These are phyloP conservation scores for Leptomonas pyrrhocoris DNA, from an alignment of 208 protist genomes.

Conservation along the genomic window DNA sequence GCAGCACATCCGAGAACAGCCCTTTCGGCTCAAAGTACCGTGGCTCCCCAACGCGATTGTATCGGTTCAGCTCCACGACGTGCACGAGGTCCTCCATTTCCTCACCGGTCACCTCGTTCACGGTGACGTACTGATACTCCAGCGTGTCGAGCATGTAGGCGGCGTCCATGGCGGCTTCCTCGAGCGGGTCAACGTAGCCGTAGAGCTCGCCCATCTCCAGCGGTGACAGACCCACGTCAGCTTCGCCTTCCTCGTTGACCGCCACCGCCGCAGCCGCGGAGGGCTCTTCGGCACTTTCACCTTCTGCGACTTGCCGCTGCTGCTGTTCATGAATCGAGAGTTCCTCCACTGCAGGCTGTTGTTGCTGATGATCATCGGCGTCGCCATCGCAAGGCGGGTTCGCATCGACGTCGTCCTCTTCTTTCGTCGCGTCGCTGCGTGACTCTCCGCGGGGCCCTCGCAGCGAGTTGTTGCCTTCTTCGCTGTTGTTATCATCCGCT, in stretches of 20 bases:
- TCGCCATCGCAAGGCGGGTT: background rate
- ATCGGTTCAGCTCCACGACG: slow-evolving; percentile 39
- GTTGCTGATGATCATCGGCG: background rate
- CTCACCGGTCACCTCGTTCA: slow-evolving; percentile 47
- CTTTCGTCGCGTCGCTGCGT: slow-evolving; percentile 6
- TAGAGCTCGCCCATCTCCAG: slow-evolving; percentile 7
- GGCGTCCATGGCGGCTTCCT: slow-evolving; percentile 25
- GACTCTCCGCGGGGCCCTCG: background rate
- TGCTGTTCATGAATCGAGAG: background rate
- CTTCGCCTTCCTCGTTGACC: background rate
- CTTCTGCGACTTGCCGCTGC: background rate
- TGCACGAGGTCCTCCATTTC: slow-evolving; percentile 49
- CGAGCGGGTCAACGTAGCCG: slow-evolving; percentile 27
- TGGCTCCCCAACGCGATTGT: slow-evolving; percentile 17
- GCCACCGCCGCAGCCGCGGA: too few relatives aligned
- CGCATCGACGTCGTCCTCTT: background rate
- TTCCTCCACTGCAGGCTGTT: too few relatives aligned
- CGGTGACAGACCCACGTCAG: slow-evolving; percentile 2
- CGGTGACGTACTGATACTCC: slow-evolving; percentile 43
- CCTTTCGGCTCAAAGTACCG: slow-evolving; percentile 41
- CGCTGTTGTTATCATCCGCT: background rate
- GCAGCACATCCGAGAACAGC: slow-evolving; percentile 37
- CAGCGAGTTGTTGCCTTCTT: slow-evolving; percentile 1
- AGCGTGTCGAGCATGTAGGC: slow-evolving; percentile 29
- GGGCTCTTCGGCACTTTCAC: too few relatives aligned